Evolutionary conservation across 2,329 filamentous ascomycete species (phyloP), one percentile per base, ranked within the genome.

Genomic region (Periconia sp.): DNA sequence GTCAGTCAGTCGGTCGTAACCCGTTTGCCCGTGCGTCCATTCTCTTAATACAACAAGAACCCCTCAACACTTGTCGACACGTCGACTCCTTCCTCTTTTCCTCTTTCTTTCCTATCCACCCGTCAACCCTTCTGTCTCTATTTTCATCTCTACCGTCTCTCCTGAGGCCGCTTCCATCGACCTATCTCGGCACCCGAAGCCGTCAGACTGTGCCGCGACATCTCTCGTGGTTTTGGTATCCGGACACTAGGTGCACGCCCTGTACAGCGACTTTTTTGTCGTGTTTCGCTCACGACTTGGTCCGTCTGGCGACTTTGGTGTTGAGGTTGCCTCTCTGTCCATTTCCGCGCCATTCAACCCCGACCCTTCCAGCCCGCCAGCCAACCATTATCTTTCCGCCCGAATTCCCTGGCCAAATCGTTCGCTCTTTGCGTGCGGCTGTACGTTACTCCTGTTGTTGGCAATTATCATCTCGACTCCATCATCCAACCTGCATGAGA

Each of bases 21-120:
- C 58, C 60, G 64, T 45, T 55, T 53, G 61, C 58, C 58, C 59
- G 62, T 63, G 60, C 59, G 56, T 69, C 57, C 60, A 58, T 58
- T 61, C 59, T 57, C 59, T 62, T 64, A 68, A 71, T 69, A 66
- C 65, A 57, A 64, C 63, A 69, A 58, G 48, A n/a, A 55, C 62
- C 61, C 63, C 63, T 58, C 53, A 58, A 48, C 55, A 2, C 44
- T 42, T 19, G 33, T 47, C 49, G 57, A 56, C 61, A 57, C 65
- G 54, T 60, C 64, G 55, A 59, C 64, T 55, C 60, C 55, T 44
- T 50, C 61, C 60, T 51, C 55, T 63, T 56, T 58, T 61, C 63
- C 63, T 59, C 58, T 57, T 64, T 62, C 59, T 62, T 56, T 59
- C 41, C 56, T 56, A 54, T 64, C 42, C 59, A 35, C 50, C 33